Evolutionary conservation across 1,284 basidiomycete species (phyloP), one percentile per base, ranked within the genome.

Genomic region (Ganoderma lucidum): DNA sequence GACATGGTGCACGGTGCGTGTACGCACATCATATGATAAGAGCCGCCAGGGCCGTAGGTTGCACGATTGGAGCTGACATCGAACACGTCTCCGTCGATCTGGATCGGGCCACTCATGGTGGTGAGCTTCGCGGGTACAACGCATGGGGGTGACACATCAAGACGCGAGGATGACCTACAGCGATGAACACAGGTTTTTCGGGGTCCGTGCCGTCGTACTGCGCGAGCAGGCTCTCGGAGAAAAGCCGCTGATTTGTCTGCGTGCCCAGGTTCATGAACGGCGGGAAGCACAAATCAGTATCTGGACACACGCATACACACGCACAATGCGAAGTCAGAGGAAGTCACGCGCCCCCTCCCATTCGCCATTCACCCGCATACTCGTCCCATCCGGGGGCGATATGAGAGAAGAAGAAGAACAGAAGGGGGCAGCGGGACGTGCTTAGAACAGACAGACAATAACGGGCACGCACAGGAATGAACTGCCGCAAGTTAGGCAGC

Each of bases 11-110:
- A 42, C 53, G 62, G 59, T 62, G 62, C 65, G 51, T 71, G 58
- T 65, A 85, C 91, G 74, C 77, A 96, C 94, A 97, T 90, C 77
- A 90, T 86, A 77, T 91, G 85, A 82, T 97, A 97, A 64, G 93
- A 90, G 41, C 95, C 96, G 28, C 96, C 96, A 64, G 92, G 92
- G 64, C 96, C 95, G 80, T 99, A 99, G n/a, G 94, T 90, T 68
- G 87, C 84, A 62, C 90, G 86, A 74, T 90, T 90, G 56, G 83
- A 82, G 44, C 90, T 89, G 55, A 99, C 97, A 78, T 99, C 97
- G 83, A 92, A 99, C 2, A 99, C 96, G 66, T 94, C 91, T 23
- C 96, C 95, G 78, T 96, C 93, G 77, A 99, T 93, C 93, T 95
- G 68, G 66, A 71, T 71, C 62, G 66, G 35, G 51, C 62, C 51